phyloP scores from a whole-genome alignment of 2,329 filamentous ascomycete genomes.

The Nannizziopsis barbatae region DNA sequence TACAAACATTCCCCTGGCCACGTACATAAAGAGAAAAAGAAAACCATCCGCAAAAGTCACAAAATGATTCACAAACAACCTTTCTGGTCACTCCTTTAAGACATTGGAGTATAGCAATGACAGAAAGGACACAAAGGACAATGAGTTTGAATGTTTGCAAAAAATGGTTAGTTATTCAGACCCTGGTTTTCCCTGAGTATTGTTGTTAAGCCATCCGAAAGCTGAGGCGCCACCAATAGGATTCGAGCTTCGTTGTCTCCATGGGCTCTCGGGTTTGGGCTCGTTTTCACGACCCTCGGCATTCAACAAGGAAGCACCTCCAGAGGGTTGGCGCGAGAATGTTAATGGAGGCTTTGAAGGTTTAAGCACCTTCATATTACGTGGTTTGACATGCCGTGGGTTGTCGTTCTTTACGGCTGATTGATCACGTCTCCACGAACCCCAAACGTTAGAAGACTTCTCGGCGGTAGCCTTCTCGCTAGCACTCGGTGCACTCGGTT shows the following conservation, averaged over 20 bases:
- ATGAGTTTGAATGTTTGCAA: too few relatives aligned
- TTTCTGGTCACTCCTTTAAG: too few relatives aligned
- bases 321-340: slow-evolving; percentile 15
- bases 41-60: too few relatives aligned
- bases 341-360: slow-evolving; percentile 51
- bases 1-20: too few relatives aligned
- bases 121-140: too few relatives aligned
- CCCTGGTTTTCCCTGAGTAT: slow-evolving; percentile 4
- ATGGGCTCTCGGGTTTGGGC: slow-evolving; percentile 19
- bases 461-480: slow-evolving; percentile 20
- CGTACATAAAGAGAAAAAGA: too few relatives aligned
- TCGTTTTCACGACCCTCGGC: neutral
- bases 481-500: slow-evolving; percentile 21
- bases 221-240: slow-evolving; percentile 37
- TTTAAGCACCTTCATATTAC: slow-evolving; percentile 82
- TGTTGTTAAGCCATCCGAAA: slow-evolving; percentile 15
- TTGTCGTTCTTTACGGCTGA: slow-evolving; percentile 36
- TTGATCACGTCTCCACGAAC: slow-evolving; percentile 53
- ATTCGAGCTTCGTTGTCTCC: slow-evolving; percentile 53
- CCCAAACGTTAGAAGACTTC: slow-evolving; percentile 44
- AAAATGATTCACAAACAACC: too few relatives aligned
- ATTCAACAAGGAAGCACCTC: slow-evolving; percentile 1
- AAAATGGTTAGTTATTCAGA: neutral
- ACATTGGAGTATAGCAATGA: too few relatives aligned
- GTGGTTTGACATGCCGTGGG: slow-evolving; percentile 52